phyloP scores from a whole-genome alignment of 352 stramenopile genomes.

The Bremia lactucae region DNA sequence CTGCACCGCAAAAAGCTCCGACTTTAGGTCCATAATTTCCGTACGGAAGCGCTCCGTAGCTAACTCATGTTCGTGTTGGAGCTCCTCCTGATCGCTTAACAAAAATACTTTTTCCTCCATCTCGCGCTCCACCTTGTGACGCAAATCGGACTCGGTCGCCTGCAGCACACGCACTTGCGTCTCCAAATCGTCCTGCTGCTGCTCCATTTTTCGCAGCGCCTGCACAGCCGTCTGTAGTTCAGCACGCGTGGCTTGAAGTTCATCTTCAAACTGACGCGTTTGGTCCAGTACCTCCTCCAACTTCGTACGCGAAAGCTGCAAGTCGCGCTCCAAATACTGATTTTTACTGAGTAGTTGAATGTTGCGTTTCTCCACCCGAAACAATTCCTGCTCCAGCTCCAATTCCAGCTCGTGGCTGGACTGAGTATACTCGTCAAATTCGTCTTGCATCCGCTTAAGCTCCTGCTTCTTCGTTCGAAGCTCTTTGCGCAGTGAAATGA shows the following conservation, averaged over 20 bases:
- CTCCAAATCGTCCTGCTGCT: slow-evolving; percentile 66
- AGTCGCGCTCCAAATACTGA: slow-evolving; percentile 43
- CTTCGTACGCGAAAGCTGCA: slow-evolving; percentile 33
- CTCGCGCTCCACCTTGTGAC: slow-evolving; percentile 77
- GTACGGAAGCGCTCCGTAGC: slow-evolving; percentile 66
- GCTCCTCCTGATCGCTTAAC: slow-evolving; percentile 72
- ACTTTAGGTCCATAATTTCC: slow-evolving; percentile 82
- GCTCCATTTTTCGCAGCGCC: slow-evolving; percentile 43
- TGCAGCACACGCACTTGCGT: slow-evolving; percentile 78
- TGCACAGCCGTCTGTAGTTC: slow-evolving; percentile 30
- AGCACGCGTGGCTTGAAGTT: slow-evolving; percentile 29
- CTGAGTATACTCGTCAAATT: slow-evolving; percentile 77
- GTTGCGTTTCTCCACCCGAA: slow-evolving; percentile 45
- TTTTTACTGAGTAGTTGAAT: slow-evolving; percentile 30
- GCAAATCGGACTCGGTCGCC: slow-evolving; percentile 64
- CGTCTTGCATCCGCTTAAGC: slow-evolving; percentile 54
- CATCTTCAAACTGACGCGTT: slow-evolving; percentile 40
- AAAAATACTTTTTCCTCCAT: slow-evolving; percentile 84
- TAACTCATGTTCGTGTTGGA: slow-evolving; percentile 70
- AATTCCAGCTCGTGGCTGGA: slow-evolving; percentile 72
- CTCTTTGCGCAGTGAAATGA: slow-evolving; percentile 31
- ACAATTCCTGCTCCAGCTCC: slow-evolving; percentile 67
- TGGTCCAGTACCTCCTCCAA: slow-evolving; percentile 46
- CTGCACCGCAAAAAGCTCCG: slow-evolving; percentile 65
- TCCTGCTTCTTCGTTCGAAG: slow-evolving; percentile 47